Conservation (phyloP, 1,284 basidiomycete genomes). For the Rugosomyces carneus region DNA sequence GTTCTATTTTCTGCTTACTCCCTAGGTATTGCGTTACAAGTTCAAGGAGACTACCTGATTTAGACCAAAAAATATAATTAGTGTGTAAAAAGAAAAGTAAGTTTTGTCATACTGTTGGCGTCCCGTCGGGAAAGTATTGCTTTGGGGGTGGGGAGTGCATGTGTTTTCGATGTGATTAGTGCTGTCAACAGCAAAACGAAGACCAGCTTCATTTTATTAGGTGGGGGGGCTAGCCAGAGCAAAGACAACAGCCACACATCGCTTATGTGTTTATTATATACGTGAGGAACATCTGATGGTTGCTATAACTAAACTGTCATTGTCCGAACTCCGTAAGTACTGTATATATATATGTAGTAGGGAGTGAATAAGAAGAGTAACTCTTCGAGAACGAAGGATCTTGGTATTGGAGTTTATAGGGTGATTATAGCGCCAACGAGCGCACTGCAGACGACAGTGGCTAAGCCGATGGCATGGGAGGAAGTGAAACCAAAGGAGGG, state of each 20-base stretch:
- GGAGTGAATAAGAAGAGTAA: too few species aligned
- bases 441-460: conserved; percentile 37
- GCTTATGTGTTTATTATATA: too few species aligned
- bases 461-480: conserved; percentile 34
- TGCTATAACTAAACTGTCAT: too few species aligned
- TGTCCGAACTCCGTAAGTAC: too few species aligned
- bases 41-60: conserved; percentile 9
- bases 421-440: conserved; percentile 36
- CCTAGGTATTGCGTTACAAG: conserved; percentile 12
- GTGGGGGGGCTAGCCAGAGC: conserved; percentile 18
- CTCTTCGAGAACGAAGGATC: not conserved
- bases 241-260: conserved; percentile 6
- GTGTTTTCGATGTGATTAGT: conserved; percentile 3
- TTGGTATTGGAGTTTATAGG: conserved; percentile 3
- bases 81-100: not conserved
- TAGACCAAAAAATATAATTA: not conserved
- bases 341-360: too few species aligned
- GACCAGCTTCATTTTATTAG: conserved; percentile 8
- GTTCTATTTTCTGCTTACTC: conserved; percentile 5
- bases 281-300: too few species aligned
- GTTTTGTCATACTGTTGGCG: conserved; percentile 8
- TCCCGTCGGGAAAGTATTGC: conserved; percentile 4
- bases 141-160: conserved; percentile 8
- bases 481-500: conserved; percentile 27
- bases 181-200: conserved; percentile 16